Conservation (phyloP, 208 protist species). For the Porcisia hertigi region DNA sequence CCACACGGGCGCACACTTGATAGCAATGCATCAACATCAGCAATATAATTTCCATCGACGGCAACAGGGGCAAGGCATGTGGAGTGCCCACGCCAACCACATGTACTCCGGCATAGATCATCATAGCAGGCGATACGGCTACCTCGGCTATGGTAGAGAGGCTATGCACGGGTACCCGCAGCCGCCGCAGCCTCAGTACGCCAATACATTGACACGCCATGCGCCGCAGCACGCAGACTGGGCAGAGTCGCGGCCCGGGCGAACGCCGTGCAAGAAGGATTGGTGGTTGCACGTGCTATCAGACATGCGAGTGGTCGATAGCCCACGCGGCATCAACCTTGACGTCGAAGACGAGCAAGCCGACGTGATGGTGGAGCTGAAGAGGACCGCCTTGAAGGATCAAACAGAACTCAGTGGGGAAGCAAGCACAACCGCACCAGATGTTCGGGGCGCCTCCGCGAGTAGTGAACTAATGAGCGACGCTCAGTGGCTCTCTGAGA, state of each 20-base stretch:
- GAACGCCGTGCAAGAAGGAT: constrained; percentile 35
- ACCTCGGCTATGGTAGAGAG: neutral
- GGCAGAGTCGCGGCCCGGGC: constrained; percentile 24
- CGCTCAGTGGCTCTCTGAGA: too few relatives aligned
- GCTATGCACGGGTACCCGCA: constrained; percentile 23
- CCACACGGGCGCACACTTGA: constrained; percentile 18
- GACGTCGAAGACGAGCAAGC: constrained; percentile 38
- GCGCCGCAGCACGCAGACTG: constrained; percentile 18
- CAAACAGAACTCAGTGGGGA: neutral
- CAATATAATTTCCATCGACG: constrained; percentile 5
- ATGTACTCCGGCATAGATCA: constrained; percentile 11
- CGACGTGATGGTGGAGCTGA: constrained; percentile 28
- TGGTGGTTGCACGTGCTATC: constrained; percentile 44
- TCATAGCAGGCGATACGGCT: constrained; percentile 13
- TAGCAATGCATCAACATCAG: constrained; percentile 19
- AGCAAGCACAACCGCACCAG: neutral
- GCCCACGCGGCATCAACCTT: constrained; percentile 39
- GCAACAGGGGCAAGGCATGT: constrained; percentile 12
- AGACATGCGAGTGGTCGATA: constrained; percentile 39
- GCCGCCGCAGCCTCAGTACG: constrained; percentile 17
- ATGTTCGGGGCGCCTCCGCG: neutral
- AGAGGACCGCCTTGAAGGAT: constrained; percentile 13
- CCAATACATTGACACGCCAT: constrained; percentile 7
- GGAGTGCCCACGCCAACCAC: neutral
- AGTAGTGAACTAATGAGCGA: neutral